Base-by-base conservation (phyloP, 2,329 filamentous ascomycete species). In the Alternaria brassicae region DNA sequence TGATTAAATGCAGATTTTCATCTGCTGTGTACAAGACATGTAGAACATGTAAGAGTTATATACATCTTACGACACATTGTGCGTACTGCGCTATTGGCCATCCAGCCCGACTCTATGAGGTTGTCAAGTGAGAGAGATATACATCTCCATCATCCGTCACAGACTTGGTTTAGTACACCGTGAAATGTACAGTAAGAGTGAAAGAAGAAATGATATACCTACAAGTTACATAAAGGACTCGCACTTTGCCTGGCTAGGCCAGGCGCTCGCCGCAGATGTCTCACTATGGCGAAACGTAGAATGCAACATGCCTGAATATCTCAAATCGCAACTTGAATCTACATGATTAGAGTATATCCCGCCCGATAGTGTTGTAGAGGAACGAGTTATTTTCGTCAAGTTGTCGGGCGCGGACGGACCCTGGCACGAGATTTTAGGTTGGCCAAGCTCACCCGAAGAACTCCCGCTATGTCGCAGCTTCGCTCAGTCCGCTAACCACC, bases 381-480 rank as follows among this genome's bases (percentile, higher is more conserved):
- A 28, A 54, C 62, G 63, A 61, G 58, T 57, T 59, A 59, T 61
- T 65, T 59, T 61, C 54, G 62, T 63, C n/a, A 28, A 27, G 62
- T 53, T 61, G 53, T 64, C 60, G 60, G 60, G 62, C 62, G 60
- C 62, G 52, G 60, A 61, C 57, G 60, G 57, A 47, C 44, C 53
- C 54, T 54, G 39, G 54, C 41, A 45, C 47, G 47, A 56, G 62
- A 63, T 53, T 64, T 66, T 51, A 62, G 62, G 50, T 59, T 58
- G 63, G 65, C 61, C 60, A 66, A 65, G 62, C 62, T 61, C 51
- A 12, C 25, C 63, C 65, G 63, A 68, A 65, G 63, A 66, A 65
- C 47, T 56, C 52, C 65, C 65, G 65, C 63, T 50, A 51, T 63
- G 61, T 69, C 62, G 65, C 68, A 67, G 64, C 67, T 66, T 69